phyloP scores from a whole-genome alignment of 805 yeast species.

The Nakazawaea molendinolei region DNA sequence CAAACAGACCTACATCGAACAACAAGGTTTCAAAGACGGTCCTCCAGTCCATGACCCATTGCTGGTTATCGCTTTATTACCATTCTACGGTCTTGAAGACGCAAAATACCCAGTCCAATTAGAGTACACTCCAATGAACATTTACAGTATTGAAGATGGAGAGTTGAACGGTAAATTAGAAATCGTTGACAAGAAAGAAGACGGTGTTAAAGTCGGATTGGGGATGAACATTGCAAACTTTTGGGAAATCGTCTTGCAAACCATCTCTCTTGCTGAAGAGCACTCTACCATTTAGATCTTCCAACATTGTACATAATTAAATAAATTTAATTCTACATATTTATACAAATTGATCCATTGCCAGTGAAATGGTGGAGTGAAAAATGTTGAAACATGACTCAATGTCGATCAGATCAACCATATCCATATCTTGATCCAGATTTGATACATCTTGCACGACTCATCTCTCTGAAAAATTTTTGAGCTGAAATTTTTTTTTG shows the following conservation, averaged over 20 bases:
- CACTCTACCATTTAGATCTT: slow-evolving; percentile 12
- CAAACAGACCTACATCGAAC: slow-evolving; percentile 34
- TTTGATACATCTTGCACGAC: no score
- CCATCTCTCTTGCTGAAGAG: slow-evolving; percentile 31
- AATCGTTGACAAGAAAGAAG: slow-evolving; percentile 12
- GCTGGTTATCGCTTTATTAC: slow-evolving; percentile 55
- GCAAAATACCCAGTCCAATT: slow-evolving; percentile 14
- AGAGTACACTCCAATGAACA: slow-evolving; percentile 15
- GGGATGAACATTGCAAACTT: slow-evolving; percentile 33
- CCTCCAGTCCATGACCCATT: slow-evolving; percentile 82
- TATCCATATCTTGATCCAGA: neutral
- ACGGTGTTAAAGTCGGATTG: slow-evolving; percentile 34
- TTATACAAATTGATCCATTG: no score
- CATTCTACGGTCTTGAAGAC: slow-evolving; percentile 26
- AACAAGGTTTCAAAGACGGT: slow-evolving; percentile 41
- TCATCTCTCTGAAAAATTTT: no score
- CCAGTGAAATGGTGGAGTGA: no score
- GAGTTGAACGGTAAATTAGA: slow-evolving; percentile 24
- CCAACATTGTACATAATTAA: neutral
- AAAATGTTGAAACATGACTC: no score
- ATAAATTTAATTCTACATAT: no score
- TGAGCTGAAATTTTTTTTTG: no score
- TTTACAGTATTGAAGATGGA: slow-evolving; percentile 18
- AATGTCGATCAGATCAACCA: no score
- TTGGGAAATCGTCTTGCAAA: slow-evolving; percentile 37